Evolutionary conservation across 1,284 basidiomycete species (phyloP), one percentile per base, ranked within the genome.

Genomic region (Sporisorium sorghi): DNA sequence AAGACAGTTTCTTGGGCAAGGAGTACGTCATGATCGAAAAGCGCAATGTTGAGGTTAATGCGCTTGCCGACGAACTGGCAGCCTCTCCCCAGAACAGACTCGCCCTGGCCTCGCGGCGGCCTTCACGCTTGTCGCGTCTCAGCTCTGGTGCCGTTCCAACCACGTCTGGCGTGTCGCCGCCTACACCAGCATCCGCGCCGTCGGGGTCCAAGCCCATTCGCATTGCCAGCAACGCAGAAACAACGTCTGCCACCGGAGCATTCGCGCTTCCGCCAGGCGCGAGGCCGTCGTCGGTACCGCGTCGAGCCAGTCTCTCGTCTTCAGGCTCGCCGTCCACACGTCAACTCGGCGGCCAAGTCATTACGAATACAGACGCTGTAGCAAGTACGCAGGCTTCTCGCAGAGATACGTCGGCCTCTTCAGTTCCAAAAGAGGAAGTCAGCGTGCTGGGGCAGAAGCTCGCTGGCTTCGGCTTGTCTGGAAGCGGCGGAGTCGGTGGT

Each of bases 1-100:
- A 78, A 24, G 76, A 78, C 47, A 75, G 70, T 53, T 74, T 85
- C n/a, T 74, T 85, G 5, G 85, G 85, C 1, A 79, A 80, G 28
- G 88, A 88, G 53, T 89, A 88, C 73, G 88, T 88, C 5, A 86
- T 89, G 35, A 86, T 89, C 14, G 88, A 89, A 81, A 89, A 88
- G 82, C 83, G 87, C 33, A 87, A 86, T 2, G 87, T 88, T 12
- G 87, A 89, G 79, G 87, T 88, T 71, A 88, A 88, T 59, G 86
- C 87, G 10, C 79, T 88, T 12, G 88, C 88, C 5, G 88, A 88
- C 77, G 87, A 78, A 39, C 46, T 80, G 32, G 73, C 73, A n/a
- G 60, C 70, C 9, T 72, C 69, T 6, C 73, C 73, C 5, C 71
- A 66, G 55, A 65, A 42, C 43, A 61, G 62, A 44, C 50, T 59